Conservation (phyloP, 2,329 filamentous ascomycete species). For the Trichophyton simii region DNA sequence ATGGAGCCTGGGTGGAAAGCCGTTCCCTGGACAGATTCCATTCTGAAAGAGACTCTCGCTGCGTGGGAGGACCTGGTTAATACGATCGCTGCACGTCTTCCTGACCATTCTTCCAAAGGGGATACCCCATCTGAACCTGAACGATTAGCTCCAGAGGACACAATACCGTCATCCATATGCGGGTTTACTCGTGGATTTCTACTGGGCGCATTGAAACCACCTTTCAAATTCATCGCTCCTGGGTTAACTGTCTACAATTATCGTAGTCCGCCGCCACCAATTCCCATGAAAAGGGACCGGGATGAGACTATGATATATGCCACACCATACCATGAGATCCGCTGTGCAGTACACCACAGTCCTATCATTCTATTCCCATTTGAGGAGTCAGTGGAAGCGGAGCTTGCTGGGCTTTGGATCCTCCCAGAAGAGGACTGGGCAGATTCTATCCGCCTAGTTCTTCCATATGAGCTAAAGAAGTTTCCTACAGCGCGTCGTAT, state of each 20-base stretch:
- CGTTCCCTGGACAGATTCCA: not conserved
- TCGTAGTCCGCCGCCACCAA: not conserved
- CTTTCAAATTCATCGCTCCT: conserved; percentile 4
- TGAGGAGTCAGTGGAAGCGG: not conserved
- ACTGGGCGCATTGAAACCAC: not conserved
- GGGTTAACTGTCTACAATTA: not conserved
- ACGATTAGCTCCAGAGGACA: not conserved
- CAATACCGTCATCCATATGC: not conserved
- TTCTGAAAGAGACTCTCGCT: not conserved
- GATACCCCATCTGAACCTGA: not conserved
- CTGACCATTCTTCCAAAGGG: not conserved
- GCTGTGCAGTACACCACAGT: not conserved
- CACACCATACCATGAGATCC: not conserved
- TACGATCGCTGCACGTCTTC: not conserved
- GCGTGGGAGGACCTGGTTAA: not conserved
- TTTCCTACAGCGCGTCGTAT: not conserved
- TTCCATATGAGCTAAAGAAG: not conserved
- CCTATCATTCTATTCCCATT: not conserved
- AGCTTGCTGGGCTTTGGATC: not conserved
- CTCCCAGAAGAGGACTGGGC: not conserved
- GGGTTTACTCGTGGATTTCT: conserved; percentile 4
- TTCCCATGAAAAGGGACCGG: not conserved
- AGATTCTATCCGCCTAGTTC: not conserved
- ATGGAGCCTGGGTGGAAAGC: not conserved
- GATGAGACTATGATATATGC: not conserved